A percentile compares a stretch with the other conserved stretches of the same genome.
phyloP scores from a whole-genome alignment of 257 asterid species.

The Mitragyna speciosa region DNA sequence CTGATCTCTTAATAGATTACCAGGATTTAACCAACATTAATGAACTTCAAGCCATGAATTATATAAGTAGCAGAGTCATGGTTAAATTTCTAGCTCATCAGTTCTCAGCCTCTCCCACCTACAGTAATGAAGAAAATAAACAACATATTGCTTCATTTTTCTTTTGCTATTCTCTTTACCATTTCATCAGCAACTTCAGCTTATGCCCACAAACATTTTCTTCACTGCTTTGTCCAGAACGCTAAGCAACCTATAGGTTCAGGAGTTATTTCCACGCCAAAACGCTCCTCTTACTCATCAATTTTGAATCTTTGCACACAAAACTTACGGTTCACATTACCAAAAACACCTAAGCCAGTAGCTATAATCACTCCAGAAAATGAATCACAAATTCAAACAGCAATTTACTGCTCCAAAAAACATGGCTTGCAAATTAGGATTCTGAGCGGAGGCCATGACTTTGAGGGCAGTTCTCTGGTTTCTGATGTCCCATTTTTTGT shows the following conservation, averaged over 20 bases:
- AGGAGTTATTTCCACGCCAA: neutral
- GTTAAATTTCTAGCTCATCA: too few species aligned
- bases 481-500: slow-evolving; percentile 11
- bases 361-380: neutral
- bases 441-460: slow-evolving; percentile 17
- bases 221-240: too few species aligned
- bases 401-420: neutral
- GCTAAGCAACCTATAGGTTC: neutral
- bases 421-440: neutral
- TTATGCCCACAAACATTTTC: too few species aligned
- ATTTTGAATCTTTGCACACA: neutral
- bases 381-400: slow-evolving; percentile 12
- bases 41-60: too few species aligned
- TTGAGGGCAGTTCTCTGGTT: slow-evolving; percentile 1
- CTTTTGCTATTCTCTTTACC: too few species aligned
- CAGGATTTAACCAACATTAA: too few species aligned
- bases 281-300: neutral
- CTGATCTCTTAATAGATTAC: too few species aligned
- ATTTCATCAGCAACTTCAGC: too few species aligned
- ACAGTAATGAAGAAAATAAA: too few species aligned
- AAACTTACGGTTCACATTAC: neutral
- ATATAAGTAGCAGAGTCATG: too few species aligned
- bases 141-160: too few species aligned
- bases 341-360: neutral
- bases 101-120: too few species aligned